Conservation (phyloP, 768 basidiomycete species). For the Russula dissimulans region DNA sequence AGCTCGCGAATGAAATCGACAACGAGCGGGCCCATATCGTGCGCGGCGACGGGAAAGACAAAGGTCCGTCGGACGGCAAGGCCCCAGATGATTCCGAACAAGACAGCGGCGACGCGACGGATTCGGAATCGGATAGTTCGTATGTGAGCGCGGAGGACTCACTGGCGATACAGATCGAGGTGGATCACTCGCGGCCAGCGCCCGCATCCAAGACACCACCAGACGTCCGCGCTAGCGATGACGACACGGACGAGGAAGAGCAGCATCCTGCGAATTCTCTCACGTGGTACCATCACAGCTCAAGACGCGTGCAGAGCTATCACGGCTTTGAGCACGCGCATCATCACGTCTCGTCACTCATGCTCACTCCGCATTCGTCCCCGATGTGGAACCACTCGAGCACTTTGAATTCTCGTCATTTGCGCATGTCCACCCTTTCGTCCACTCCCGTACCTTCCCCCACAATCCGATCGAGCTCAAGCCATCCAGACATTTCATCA, state of each 20-base stretch:
- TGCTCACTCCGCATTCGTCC: neutral
- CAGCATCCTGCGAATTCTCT: neutral
- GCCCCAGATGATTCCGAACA: slow-evolving; percentile 1
- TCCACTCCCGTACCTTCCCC: slow-evolving; percentile 36
- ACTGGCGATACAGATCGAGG: neutral
- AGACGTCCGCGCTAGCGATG: neutral
- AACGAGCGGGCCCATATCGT: slow-evolving; percentile 60
- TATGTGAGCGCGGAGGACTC: slow-evolving; percentile 14
- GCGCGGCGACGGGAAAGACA: slow-evolving; percentile 62
- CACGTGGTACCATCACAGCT: neutral
- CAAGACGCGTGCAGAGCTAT: slow-evolving; percentile 9
- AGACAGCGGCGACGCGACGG: slow-evolving; percentile 5
- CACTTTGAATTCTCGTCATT: slow-evolving; percentile 22
- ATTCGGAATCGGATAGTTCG: slow-evolving; percentile 14
- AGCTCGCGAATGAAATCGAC: slow-evolving; percentile 61
- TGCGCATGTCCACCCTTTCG: slow-evolving; percentile 29
- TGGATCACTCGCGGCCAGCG: neutral
- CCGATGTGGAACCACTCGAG: neutral
- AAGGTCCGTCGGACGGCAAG: slow-evolving; percentile 21
- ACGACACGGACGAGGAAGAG: neutral
- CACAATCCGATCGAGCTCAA: slow-evolving; percentile 37
- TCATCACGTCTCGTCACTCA: neutral
- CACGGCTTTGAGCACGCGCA: neutral
- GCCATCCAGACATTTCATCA: slow-evolving; percentile 49
- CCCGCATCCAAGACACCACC: neutral